Evolutionary conservation across 2,329 filamentous ascomycete species (phyloP).

Genomic region (Botrytis fabae): DNA sequence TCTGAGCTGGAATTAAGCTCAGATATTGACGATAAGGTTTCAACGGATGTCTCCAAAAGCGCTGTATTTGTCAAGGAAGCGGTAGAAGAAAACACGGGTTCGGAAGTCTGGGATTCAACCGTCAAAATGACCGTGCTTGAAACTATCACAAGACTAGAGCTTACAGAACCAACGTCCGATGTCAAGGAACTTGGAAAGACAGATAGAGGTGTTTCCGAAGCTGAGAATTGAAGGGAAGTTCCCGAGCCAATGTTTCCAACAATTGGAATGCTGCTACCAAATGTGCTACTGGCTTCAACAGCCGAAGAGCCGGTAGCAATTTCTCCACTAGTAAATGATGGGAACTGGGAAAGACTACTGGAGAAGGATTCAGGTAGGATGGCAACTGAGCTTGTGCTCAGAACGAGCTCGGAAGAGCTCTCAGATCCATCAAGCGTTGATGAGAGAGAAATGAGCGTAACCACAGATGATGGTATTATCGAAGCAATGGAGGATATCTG

Average conservation of each 20-base stretch:
- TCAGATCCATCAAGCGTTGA: neutral
- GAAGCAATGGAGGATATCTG: neutral
- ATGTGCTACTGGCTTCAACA: neutral
- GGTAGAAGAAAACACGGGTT: neutral
- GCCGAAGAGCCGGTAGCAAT: neutral
- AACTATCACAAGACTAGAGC: neutral
- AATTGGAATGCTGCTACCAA: neutral
- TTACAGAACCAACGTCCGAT: neutral
- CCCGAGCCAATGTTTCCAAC: neutral
- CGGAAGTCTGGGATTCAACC: neutral
- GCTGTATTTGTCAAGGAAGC: neutral
- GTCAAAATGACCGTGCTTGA: neutral
- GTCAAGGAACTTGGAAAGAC: neutral
- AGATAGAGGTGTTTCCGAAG: neutral
- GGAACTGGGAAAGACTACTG: neutral
- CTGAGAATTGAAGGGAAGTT: neutral
- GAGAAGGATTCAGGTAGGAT: neutral
- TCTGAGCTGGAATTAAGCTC: neutral
- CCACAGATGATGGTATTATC: neutral
- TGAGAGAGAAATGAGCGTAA: neutral
- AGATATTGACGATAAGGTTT: neutral
- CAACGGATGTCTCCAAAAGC: neutral
- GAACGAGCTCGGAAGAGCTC: neutral
- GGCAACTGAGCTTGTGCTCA: neutral
- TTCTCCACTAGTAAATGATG: neutral